These are phyloP conservation scores for Pontederia crassipes DNA, from an alignment of 176 grass and related monocot species.

Conservation along the genomic window DNA sequence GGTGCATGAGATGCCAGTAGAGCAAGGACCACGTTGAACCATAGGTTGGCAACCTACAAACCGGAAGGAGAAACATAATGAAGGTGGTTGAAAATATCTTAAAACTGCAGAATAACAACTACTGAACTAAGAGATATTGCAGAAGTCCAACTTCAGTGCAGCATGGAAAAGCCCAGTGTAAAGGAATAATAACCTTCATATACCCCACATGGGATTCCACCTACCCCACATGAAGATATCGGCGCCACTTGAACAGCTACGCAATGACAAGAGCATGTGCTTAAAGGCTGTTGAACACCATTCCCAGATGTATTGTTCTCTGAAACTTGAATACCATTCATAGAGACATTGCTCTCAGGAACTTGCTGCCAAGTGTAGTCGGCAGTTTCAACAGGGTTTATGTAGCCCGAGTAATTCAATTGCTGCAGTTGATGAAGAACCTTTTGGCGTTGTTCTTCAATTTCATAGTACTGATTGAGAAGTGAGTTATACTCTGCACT, in stretches of 20 bases:
- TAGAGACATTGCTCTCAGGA: slow-evolving; percentile 30
- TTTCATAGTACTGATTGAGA: slow-evolving; percentile 61
- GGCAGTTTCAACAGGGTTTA: slow-evolving; percentile 33
- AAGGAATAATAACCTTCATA: slow-evolving; percentile 2
- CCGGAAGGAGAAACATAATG: neutral
- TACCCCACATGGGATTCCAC: slow-evolving; percentile 24
- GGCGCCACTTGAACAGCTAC: slow-evolving; percentile 43
- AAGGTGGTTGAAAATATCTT: too few species aligned
- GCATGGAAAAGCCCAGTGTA: neutral
- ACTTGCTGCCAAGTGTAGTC: slow-evolving; percentile 23
- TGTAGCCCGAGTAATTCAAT: slow-evolving; percentile 49
- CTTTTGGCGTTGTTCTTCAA: slow-evolving; percentile 61
- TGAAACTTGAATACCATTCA: slow-evolving; percentile 27
- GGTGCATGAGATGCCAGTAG: slow-evolving; percentile 24
- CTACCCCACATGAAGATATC: slow-evolving; percentile 27
- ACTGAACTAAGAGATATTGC: slow-evolving; percentile 21
- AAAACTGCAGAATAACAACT: slow-evolving; percentile 15
- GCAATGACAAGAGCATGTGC: slow-evolving; percentile 37
- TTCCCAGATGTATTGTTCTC: slow-evolving; percentile 30
- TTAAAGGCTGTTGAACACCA: slow-evolving; percentile 24
- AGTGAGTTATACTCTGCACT: slow-evolving; percentile 40
- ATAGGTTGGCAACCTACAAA: slow-evolving; percentile 25
- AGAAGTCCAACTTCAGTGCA: neutral
- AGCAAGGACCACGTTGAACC: slow-evolving; percentile 28
- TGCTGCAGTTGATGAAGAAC: slow-evolving; percentile 72